Evolutionary conservation across 2,329 filamentous ascomycete species (phyloP), one percentile per base, ranked within the genome.

Genomic region (Fusarium chlamydosporum): DNA sequence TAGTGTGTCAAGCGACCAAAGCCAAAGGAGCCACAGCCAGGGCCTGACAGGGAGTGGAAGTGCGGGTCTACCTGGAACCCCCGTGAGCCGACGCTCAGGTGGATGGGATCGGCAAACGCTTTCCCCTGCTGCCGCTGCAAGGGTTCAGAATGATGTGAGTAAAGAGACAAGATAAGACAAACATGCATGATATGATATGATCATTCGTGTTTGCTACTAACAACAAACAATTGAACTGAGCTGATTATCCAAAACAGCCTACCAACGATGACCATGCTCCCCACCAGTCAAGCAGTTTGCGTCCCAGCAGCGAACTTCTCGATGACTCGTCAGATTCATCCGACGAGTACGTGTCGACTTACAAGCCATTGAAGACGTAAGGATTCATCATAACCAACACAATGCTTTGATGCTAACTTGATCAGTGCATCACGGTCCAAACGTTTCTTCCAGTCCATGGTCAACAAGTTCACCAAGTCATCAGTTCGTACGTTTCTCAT

Each of bases 21-120:
- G 47, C 23, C 16, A 38, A n/a, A 29, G 26, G 23, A 29, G 26
- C 34, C 34, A 40, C 16, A 51, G 47, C 23, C 33, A 51, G 7
- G 27, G 40, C 2, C 20, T 51, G n/a, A 27, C 47, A 40, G 47
- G 47, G 47, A 51, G 47, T 16, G 37, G 33, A 2, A 67, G 64
- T 29, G 65, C 57, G 63, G 70, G 65, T 11, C 35, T 65, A 29
- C 70, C 70, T 51, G 70, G 70, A 55, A 72, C 70, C 20, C 70
- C 70, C 33, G 33, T 58, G 33, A 71, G 58, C 61, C 46, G 65
- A 56, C 65, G 58, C 51, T 72, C 70, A 46, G 70, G 70, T 7
- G 70, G 59, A 68, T 73, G 70, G 70, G 61, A 72, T 41, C 70
- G 46, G 65, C 70, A 73, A 37, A 67, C 65, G 20, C 65, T 72